Percentiles rank a stretch among this genome's conserved stretches.
Conservation (phyloP, 2,329 filamentous ascomycete species). For the Fusarium xylarioides region DNA sequence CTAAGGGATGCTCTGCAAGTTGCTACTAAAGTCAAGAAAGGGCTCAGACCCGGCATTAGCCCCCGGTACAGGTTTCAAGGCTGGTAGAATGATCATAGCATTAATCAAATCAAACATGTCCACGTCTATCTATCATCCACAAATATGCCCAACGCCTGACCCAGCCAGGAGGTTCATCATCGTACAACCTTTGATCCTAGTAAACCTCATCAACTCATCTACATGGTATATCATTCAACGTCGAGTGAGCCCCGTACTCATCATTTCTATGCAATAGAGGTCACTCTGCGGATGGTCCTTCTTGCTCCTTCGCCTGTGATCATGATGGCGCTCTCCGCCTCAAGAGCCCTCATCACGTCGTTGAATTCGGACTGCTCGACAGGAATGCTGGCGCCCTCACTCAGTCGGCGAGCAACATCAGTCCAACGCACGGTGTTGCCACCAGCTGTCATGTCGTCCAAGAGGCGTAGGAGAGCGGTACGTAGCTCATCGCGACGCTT, state of each 20-base stretch:
- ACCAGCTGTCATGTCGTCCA: constrained; percentile 81
- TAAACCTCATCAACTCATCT: constrained; percentile 18
- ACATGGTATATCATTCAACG: constrained; percentile 41
- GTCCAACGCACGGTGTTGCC: constrained; percentile 76
- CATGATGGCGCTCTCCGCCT: constrained; percentile 85
- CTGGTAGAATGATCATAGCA: not conserved
- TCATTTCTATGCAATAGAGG: constrained; percentile 39
- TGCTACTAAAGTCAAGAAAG: constrained; percentile 30
- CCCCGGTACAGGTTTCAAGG: not conserved
- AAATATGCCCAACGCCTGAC: constrained; percentile 39
- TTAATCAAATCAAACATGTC: constrained; percentile 23
- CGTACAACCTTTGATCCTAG: constrained; percentile 11
- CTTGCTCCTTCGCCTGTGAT: constrained; percentile 85
- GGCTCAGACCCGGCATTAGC: not conserved
- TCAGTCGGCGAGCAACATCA: constrained; percentile 79
- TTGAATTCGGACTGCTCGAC: constrained; percentile 84
- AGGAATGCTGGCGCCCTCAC: constrained; percentile 74
- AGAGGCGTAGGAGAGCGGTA: constrained; percentile 73
- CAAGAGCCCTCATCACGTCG: constrained; percentile 80
- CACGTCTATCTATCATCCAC: constrained; percentile 29
- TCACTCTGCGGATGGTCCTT: constrained; percentile 82
- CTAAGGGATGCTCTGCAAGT: constrained; percentile 47
- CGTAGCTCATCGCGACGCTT: constrained; percentile 86
- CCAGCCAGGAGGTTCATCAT: constrained; percentile 25
- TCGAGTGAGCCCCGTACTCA: constrained; percentile 8